Conservation (phyloP, 768 basidiomycete genomes). For the Leccinum broughii region DNA sequence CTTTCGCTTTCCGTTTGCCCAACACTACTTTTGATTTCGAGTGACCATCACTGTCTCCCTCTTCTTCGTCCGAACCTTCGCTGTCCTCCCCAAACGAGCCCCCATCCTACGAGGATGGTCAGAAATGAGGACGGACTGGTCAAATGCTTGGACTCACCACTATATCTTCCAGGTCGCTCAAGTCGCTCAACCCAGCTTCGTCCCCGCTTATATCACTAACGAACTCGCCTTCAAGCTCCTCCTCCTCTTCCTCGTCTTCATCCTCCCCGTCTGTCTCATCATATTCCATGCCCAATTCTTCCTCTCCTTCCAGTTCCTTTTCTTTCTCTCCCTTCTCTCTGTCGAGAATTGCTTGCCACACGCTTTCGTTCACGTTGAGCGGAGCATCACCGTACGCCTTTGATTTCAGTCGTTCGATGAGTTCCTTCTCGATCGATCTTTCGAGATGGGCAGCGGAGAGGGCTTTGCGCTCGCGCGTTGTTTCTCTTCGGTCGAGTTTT, state of each 20-base stretch:
- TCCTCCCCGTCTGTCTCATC: slow-evolving; percentile 59
- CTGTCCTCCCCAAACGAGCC: slow-evolving; percentile 42
- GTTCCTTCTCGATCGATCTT: slow-evolving; percentile 92
- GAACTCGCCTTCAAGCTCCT: slow-evolving; percentile 52
- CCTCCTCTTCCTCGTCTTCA: slow-evolving; percentile 47
- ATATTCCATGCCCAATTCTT: slow-evolving; percentile 43
- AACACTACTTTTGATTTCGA: slow-evolving; percentile 47
- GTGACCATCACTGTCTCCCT: slow-evolving; percentile 39
- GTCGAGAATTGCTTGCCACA: slow-evolving; percentile 92
- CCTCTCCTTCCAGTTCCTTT: slow-evolving; percentile 44
- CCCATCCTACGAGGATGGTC: slow-evolving; percentile 33
- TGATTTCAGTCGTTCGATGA: slow-evolving; percentile 91
- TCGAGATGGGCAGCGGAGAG: slow-evolving; percentile 95
- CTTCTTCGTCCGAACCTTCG: slow-evolving; percentile 43
- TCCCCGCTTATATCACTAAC: slow-evolving; percentile 58
- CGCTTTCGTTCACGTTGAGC: slow-evolving; percentile 95
- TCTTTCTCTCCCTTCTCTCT: slow-evolving; percentile 59
- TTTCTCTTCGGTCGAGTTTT: slow-evolving; percentile 92
- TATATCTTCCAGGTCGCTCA: slow-evolving; percentile 66
- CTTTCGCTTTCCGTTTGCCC: slow-evolving; percentile 68
- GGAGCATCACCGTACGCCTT: slow-evolving; percentile 98
- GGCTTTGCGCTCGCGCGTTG: slow-evolving; percentile 92
- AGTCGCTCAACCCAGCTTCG: slow-evolving; percentile 41
- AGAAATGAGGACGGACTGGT: slow-evolving; percentile 12
- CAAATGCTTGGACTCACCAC: slow-evolving; percentile 43